Evolutionary conservation across 2,329 filamentous ascomycete genomes (phyloP), one percentile per base, ranked within the genome.

Genomic region (Fulvia fulva): DNA sequence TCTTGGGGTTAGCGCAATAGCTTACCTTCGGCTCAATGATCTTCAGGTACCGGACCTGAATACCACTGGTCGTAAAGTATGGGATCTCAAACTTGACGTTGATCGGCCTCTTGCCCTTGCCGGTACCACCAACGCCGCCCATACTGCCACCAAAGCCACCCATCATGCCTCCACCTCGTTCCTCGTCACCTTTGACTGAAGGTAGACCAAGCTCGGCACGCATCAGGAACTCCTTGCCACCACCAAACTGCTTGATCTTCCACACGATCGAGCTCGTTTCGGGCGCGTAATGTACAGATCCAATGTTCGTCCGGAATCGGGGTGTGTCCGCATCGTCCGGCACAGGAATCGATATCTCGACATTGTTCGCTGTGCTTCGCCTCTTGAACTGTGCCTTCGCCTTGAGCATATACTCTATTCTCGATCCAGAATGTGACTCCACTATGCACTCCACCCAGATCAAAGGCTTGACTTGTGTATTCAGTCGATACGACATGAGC

Each of bases 191-290:
- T 64, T 94, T 87, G 21, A 99, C 94, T 58, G 90, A 96, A 0
- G 94, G 94, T 45, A 99, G 80, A 51, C 94, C 94, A 12, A 99
- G 82, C 78, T 99, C 94, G 19, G 94, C 94, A 57, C 94, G 89
- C 94, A 99, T 99, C 67, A 99, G 81, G 70, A 99, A 99, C 73
- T 99, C 94, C 77, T 99, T 99, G 67, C 87, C 86, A n/a, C 94
- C 94, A 46, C 94, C 94, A 75, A 99, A 99, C 71, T 99, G 94
- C 81, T 99, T 99, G 75, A 99, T 99, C 81, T 99, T 99, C 94
- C 94, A 99, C 52, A 99, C 89, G 67, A 99, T 99, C 59, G 93
- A 93, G 63, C 90, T 95, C 71, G 96, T 93, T 76, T 99, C 94
- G 0, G 94, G 94, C 3, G 93, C 93, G 73, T 99, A 99, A 77